A percentile compares a stretch with the other conserved stretches of the same genome.
phyloP scores from a whole-genome alignment of 2,329 filamentous ascomycete species.

The Drechslerella dactyloides region DNA sequence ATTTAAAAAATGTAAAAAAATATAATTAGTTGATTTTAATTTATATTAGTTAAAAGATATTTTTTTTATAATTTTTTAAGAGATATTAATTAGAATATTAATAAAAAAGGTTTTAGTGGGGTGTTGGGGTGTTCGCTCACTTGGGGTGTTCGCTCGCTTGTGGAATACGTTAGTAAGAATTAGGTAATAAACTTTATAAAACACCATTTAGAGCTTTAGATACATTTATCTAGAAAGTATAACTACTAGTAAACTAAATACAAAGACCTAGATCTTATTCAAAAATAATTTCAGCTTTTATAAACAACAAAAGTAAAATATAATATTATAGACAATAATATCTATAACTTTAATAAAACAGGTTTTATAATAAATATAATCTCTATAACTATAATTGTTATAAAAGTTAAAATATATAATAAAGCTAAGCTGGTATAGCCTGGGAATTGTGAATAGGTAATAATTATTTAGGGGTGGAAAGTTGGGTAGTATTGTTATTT shows the following conservation, averaged over 20 bases:
- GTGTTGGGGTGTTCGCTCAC: too few species aligned
- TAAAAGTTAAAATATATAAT: slow-evolving; percentile 13
- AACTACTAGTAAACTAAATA: not conserved
- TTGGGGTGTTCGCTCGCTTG: too few species aligned
- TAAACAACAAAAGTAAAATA: not conserved
- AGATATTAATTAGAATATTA: too few species aligned
- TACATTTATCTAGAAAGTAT: too few species aligned
- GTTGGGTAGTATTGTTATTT: not conserved
- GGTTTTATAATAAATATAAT: not conserved
- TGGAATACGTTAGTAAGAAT: too few species aligned
- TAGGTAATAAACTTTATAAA: too few species aligned
- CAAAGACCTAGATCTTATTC: slow-evolving; percentile 8
- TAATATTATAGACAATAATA: not conserved
- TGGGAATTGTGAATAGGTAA: not conserved
- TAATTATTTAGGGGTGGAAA: not conserved
- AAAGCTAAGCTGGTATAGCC: slow-evolving; percentile 2
- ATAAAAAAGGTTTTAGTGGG: too few species aligned
- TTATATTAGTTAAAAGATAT: too few species aligned
- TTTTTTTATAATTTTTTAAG: too few species aligned
- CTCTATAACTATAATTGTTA: not conserved
- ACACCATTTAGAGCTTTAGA: too few species aligned
- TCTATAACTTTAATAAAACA: slow-evolving; percentile 2
- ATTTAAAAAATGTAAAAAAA: too few species aligned
- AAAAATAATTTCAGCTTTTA: not conserved
- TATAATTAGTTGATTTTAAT: too few species aligned